Evolutionary conservation across 768 basidiomycete genomes (phyloP), one percentile per base, ranked within the genome.

Genomic region (Gyrodon lividus): DNA sequence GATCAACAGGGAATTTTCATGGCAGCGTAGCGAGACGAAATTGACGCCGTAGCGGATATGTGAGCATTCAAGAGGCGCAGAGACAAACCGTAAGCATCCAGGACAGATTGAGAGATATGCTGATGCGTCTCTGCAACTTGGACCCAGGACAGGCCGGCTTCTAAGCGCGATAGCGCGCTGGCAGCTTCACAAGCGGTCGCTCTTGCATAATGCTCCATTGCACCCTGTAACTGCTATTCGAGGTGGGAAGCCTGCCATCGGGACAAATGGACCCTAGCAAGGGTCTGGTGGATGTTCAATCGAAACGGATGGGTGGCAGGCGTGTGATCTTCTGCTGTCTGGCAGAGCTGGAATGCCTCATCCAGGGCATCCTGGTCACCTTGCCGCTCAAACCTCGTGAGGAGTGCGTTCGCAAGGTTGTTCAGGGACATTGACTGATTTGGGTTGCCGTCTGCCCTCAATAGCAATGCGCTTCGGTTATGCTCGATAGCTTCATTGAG

Each of bases 41-140:
- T 28, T 2, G 41, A 2, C 9, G 41, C 20, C 3, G 41, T 5
- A 7, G 20, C 20, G 5, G 41, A 22, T 1, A 50, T 19, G 20
- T 50, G 39, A 14, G 34, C 40, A 43, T 42, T 48, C 5, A 50
- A 28, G 5, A 54, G 14, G 13, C 28, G 34, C 2, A 54, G 22
- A 13, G 48, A 50, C 5, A 9, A 19, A 16, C n/a, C 16, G 23
- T 53, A 53, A 16, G 47, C 52, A 33, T 53, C 31, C 22, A 53
- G 9, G 17, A 48, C 47, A 2, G 52, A 50, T 8, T 28, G 26
- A 7, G 26, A 28, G 6, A 22, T 2, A 43, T 53, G 46, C 22
- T 43, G 10, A 31, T 24, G 31, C 9, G 12, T 0, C 12, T 31
- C 30, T 10, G 30, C 30, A 12, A 10, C 30, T 4, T 10, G 30